Evolutionary conservation across 2,329 filamentous ascomycete species (phyloP).

Genomic region (Monosporascus sp.): DNA sequence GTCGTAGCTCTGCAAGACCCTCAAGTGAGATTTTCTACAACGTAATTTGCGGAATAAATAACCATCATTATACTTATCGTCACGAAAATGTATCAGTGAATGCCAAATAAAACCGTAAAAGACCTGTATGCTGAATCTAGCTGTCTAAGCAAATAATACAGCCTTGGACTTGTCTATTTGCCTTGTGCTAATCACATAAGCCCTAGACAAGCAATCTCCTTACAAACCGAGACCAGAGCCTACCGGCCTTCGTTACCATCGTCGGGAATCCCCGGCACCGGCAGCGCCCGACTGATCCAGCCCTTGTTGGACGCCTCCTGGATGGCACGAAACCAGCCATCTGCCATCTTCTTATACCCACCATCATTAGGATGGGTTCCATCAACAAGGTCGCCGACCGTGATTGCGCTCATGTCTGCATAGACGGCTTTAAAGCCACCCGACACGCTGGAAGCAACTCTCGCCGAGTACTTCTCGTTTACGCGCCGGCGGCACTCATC

Average conservation of each 20-base stretch:
- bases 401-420: slow-evolving; percentile 32
- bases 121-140: no score
- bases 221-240: not conserved
- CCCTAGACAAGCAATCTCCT: not conserved
- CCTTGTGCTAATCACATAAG: not conserved
- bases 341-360: slow-evolving; percentile 39
- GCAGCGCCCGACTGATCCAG: slow-evolving; percentile 6
- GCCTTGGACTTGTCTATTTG: not conserved
- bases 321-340: slow-evolving; percentile 29
- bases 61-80: no score
- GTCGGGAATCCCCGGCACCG: not conserved
- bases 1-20: no score
- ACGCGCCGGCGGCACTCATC: slow-evolving; percentile 33
- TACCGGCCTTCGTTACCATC: not conserved
- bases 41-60: no score
- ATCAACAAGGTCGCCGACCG: slow-evolving; percentile 30
- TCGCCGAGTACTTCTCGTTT: slow-evolving; percentile 66
- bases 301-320: slow-evolving; percentile 20
- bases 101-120: no score
- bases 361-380: slow-evolving; percentile 34
- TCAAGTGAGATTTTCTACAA: no score
- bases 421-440: slow-evolving; percentile 25
- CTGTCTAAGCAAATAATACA: no score
- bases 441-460: slow-evolving; percentile 45
- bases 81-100: no score